Percentiles rank a stretch among this genome's conserved stretches.
Conservation (phyloP, 768 basidiomycete species). For the Tephrocybe sp. region DNA sequence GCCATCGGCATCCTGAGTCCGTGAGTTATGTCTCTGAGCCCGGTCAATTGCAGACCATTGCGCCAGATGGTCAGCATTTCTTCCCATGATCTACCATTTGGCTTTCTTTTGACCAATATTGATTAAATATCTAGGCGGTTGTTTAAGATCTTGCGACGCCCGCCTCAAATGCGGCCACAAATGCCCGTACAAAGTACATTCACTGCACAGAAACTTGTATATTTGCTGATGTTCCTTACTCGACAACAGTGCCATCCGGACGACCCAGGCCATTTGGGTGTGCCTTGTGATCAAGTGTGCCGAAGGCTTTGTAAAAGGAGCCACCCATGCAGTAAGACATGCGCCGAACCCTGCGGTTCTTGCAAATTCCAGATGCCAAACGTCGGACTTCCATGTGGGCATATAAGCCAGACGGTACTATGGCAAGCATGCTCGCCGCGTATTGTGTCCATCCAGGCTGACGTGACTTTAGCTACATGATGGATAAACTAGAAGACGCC, state of each 20-base stretch:
- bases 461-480: constrained; percentile 34
- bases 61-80: constrained; percentile 54
- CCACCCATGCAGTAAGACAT: constrained; percentile 60
- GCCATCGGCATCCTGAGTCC: constrained; percentile 51
- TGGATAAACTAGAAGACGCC: constrained; percentile 44
- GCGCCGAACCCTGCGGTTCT: constrained; percentile 50
- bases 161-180: constrained; percentile 61
- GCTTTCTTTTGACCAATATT: background rate
- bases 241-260: constrained; percentile 59
- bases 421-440: constrained; percentile 42
- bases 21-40: constrained; percentile 45
- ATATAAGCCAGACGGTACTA: constrained; percentile 38
- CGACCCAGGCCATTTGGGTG: constrained; percentile 49
- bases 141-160: constrained; percentile 53
- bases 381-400: constrained; percentile 60
- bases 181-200: constrained; percentile 59
- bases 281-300: constrained; percentile 50
- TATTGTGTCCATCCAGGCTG: background rate
- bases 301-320: constrained; percentile 48
- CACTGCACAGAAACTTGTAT: too few species aligned
- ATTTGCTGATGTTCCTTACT: too few species aligned
- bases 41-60: constrained; percentile 45
- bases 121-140: too few species aligned
- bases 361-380: constrained; percentile 48
- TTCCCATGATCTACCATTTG: background rate